These are phyloP conservation scores for Peronospora destructor DNA, from an alignment of 352 stramenopile species.

Conservation along the genomic window DNA sequence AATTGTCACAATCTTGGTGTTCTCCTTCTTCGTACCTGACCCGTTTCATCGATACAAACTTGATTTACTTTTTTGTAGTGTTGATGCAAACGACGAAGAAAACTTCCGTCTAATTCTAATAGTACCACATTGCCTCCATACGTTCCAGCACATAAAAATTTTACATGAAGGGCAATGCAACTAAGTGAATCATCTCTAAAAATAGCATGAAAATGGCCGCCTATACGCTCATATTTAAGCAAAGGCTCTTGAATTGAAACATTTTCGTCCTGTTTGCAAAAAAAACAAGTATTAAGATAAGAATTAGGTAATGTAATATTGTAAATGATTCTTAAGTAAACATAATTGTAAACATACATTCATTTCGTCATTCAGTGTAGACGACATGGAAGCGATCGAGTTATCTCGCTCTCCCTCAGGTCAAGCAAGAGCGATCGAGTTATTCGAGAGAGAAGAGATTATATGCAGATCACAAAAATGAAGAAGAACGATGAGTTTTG, in stretches of 20 bases:
- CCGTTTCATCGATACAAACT: slow-evolving; percentile 79
- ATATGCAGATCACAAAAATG: too few species aligned
- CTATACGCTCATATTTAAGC: slow-evolving; percentile 84
- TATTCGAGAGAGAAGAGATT: too few species aligned
- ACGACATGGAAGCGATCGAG: too few species aligned
- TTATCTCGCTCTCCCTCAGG: too few species aligned
- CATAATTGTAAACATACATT: too few species aligned
- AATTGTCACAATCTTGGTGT: neutral
- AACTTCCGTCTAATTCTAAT: slow-evolving; percentile 64
- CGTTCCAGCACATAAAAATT: slow-evolving; percentile 69
- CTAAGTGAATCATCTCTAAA: slow-evolving; percentile 84
- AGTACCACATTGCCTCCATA: slow-evolving; percentile 79
- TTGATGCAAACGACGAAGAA: slow-evolving; percentile 76
- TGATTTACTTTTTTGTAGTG: slow-evolving; percentile 87
- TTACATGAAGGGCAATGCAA: slow-evolving; percentile 75
- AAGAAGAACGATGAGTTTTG: too few species aligned
- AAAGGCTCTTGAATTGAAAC: slow-evolving; percentile 37
- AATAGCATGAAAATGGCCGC: slow-evolving; percentile 76
- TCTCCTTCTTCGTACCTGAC: slow-evolving; percentile 29
- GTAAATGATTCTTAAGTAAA: too few species aligned
- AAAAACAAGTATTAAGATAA: too few species aligned
- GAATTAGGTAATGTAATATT: too few species aligned
- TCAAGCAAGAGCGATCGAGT: too few species aligned
- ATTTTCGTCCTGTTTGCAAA: too few species aligned
- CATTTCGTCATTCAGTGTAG: too few species aligned